Conservation (phyloP, 805 yeast species). For the Candida cerambycidarum region DNA sequence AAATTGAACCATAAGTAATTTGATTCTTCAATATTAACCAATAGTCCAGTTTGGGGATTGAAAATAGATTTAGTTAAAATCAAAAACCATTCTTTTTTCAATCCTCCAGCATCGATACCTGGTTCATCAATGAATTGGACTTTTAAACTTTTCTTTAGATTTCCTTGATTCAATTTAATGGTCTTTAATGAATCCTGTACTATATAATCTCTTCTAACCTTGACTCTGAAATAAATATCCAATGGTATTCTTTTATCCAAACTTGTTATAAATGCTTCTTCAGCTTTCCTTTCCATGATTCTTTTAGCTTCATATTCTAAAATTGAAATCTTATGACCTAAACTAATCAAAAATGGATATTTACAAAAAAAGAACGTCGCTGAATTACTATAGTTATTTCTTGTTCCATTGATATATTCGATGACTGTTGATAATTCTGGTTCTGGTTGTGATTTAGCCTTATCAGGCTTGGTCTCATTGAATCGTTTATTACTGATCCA, state of each 20-base stretch:
- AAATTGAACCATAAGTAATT: conserved; percentile 73
- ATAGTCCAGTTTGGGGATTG: conserved; percentile 65
- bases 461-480: conserved; percentile 9
- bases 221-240: conserved; percentile 67
- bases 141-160: conserved; percentile 70
- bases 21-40: conserved; percentile 66
- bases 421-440: conserved; percentile 43
- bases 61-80: conserved; percentile 70
- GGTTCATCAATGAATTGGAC: conserved; percentile 86
- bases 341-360: conserved; percentile 75
- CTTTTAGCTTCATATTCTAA: conserved; percentile 78
- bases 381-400: conserved; percentile 20
- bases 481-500: conserved; percentile 60
- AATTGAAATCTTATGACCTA: conserved; percentile 80
- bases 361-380: conserved; percentile 67
- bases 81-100: conserved; percentile 91
- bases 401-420: conserved; percentile 49
- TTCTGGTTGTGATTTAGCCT: conserved; percentile 5
- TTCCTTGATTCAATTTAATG: conserved; percentile 53
- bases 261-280: conserved; percentile 81
- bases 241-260: conserved; percentile 59
- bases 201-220: conserved; percentile 65
- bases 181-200: conserved; percentile 73
- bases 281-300: conserved; percentile 84
- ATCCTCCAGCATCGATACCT: conserved; percentile 95